Evolutionary conservation across 2,329 filamentous ascomycete species (phyloP), one percentile per base, ranked within the genome.

Genomic region (Ilyonectria sp.): DNA sequence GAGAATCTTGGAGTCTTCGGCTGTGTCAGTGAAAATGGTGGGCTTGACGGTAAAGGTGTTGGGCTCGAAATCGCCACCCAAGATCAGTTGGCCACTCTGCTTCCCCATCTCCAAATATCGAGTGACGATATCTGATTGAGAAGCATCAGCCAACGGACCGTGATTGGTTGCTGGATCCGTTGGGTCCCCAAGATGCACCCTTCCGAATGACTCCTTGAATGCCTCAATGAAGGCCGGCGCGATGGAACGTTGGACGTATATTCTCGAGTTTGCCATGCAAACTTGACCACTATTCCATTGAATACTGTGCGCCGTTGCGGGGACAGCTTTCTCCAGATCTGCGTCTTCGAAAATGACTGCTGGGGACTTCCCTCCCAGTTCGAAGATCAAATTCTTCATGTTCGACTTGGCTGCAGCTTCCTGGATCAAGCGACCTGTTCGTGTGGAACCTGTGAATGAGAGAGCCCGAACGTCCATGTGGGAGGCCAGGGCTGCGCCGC

Each of bases 401-500:
- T 19, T 31, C 5, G 26, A 17, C 26, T 19, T 29, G 29, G 26
- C 23, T 4, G n/a, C 29, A 5, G 29, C 15, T 17, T 54, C n/a
- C 37, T 17, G 13, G 37, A 40, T 40, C 17, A 40, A 6, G 2
- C 17, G 13, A n/a, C 37, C 37, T 7, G 37, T 40, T 4, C 37
- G 13, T 15, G 13, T 17, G 4, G 37, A 40, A 6, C 89, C 89
- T 0, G 89, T 91, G 79, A 91, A 91, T 71, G 82, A 84, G 78
- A 91, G 86, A 82, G 89, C 90, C 67, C 85, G 82, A 64, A 90
- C 84, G 33, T 82, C 86, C 0, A 86, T 86, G 73, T 91, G 88
- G n/a, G 74, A 76, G 1, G 86, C 88, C 65, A 91, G 77, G 81
- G 82, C 83, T 1, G 85, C 86, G 17, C 89, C 89, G 17, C 91